A percentile compares a stretch with the other conserved stretches of the same genome.
These are phyloP conservation scores for Pseudognaphalium luteoalbum DNA, from an alignment of 129 eudicot genomes.

Conservation along the genomic window DNA sequence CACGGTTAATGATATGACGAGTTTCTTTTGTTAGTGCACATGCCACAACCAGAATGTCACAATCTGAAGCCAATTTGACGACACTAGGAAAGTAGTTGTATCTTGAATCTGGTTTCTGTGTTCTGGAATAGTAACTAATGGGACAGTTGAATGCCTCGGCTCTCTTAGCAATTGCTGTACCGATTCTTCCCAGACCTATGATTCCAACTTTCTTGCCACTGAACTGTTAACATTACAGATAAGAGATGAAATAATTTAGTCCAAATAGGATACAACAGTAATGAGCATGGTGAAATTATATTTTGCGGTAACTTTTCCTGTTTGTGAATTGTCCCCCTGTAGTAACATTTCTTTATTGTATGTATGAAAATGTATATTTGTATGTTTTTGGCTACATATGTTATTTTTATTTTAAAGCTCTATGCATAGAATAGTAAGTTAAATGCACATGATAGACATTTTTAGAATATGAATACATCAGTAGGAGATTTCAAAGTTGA, in stretches of 20 bases:
- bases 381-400: too few species aligned
- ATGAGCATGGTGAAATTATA: background rate
- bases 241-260: background rate
- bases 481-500: too few species aligned
- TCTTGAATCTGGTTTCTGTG: conserved; percentile 45
- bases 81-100: conserved; percentile 61
- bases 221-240: conserved; percentile 28
- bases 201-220: conserved; percentile 73
- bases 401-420: too few species aligned
- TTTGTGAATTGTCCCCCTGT: too few species aligned
- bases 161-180: conserved; percentile 74
- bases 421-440: too few species aligned
- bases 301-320: too few species aligned
- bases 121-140: conserved; percentile 62
- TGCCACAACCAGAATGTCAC: conserved; percentile 69
- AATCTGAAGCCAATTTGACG: conserved; percentile 64
- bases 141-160: conserved; percentile 82
- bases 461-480: too few species aligned
- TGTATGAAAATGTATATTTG: too few species aligned
- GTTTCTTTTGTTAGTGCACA: conserved; percentile 68
- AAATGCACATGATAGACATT: too few species aligned
- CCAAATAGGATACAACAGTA: background rate
- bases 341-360: too few species aligned
- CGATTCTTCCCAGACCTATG: conserved; percentile 82
- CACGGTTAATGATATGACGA: conserved; percentile 66